Percentiles rank a stretch among this genome's conserved stretches.
These are phyloP conservation scores for Lenzites betulinus DNA, from an alignment of 768 basidiomycete species.

Conservation along the genomic window DNA sequence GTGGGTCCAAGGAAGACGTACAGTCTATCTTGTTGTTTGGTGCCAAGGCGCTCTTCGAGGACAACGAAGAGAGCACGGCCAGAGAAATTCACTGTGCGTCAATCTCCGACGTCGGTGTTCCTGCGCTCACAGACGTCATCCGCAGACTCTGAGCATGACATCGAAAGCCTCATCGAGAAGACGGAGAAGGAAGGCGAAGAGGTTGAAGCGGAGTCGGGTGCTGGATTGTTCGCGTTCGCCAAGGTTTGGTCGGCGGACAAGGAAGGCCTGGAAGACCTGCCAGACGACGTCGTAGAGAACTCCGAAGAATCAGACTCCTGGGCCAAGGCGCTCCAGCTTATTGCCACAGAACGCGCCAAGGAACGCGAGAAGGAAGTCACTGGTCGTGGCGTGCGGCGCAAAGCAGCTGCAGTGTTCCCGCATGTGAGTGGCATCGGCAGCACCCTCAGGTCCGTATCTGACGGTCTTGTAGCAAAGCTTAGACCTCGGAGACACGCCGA, in stretches of 20 bases:
- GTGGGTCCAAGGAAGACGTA: conserved; percentile 76
- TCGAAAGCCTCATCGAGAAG: conserved; percentile 85
- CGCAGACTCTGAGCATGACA: conserved; percentile 75
- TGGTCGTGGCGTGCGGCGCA: conserved; percentile 76
- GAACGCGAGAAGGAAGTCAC: conserved; percentile 53
- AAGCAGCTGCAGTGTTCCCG: conserved; percentile 53
- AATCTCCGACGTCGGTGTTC: neutral
- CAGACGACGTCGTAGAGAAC: conserved; percentile 46
- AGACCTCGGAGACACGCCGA: conserved; percentile 40
- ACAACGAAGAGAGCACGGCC: conserved; percentile 46
- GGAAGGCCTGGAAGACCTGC: conserved; percentile 67
- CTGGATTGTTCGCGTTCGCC: conserved; percentile 77
- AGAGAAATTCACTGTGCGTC: conserved; percentile 71
- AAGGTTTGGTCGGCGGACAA: conserved; percentile 90
- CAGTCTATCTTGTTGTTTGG: conserved; percentile 89
- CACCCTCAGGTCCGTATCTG: neutral
- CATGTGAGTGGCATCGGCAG: conserved; percentile 35
- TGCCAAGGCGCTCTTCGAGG: conserved; percentile 82
- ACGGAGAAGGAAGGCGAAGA: conserved; percentile 72
- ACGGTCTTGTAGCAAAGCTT: conserved; percentile 28
- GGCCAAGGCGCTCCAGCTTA: conserved; percentile 64
- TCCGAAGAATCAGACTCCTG: conserved; percentile 73
- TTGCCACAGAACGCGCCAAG: conserved; percentile 48
- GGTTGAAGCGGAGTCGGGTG: conserved; percentile 44
- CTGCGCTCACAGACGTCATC: neutral